A percentile compares a stretch with the other conserved stretches of the same genome.
These are phyloP conservation scores for Dendrobium officinale DNA, from an alignment of 106 monocot species.

Conservation along the genomic window DNA sequence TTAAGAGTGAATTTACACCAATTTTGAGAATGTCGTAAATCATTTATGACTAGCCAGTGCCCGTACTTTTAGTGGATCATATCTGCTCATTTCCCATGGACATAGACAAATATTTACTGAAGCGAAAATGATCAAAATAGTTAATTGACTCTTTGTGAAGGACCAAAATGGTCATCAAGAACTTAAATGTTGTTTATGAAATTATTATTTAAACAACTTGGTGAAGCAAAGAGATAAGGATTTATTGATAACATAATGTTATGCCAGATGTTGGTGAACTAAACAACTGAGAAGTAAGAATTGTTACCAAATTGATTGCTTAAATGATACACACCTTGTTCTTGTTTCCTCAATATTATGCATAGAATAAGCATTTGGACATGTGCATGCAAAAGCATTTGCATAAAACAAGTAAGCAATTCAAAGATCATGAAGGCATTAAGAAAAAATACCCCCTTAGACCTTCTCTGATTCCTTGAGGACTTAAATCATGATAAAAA, in stretches of 20 bases:
- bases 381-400: not conserved
- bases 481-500: constrained; percentile 39
- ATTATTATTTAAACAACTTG: not conserved
- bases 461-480: constrained; percentile 34
- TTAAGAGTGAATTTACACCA: no score
- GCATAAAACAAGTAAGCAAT: not conserved
- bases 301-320: not conserved
- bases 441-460: constrained; percentile 25
- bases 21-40: no score
- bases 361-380: not conserved
- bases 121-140: no score
- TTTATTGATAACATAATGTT: not conserved
- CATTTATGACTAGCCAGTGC: no score
- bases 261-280: not conserved
- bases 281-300: not conserved
- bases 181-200: no score
- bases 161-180: no score
- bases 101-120: no score
- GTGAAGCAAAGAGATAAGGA: not conserved
- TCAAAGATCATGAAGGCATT: not conserved
- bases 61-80: no score
- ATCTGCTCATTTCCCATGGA: no score
- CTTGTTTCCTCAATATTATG: not conserved
- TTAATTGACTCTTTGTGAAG: no score
- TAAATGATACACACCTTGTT: not conserved